Conservation (phyloP, 2,329 filamentous ascomycete species). For the Claviceps capensis region DNA sequence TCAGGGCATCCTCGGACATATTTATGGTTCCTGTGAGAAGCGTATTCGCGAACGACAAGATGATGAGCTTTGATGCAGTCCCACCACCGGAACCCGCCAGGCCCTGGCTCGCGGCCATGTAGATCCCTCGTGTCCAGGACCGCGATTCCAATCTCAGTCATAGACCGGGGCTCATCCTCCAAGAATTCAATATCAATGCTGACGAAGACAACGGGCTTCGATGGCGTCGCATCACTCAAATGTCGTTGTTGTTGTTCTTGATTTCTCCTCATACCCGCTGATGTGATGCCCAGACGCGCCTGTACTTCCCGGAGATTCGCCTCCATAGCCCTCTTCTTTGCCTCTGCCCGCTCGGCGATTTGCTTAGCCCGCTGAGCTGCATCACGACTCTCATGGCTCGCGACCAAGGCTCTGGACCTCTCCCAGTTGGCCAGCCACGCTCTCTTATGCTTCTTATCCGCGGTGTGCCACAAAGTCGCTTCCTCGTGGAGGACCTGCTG, state of each 20-base stretch:
- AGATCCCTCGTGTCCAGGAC: constrained; percentile 58
- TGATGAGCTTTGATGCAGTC: constrained; percentile 55
- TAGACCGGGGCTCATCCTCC: constrained; percentile 48
- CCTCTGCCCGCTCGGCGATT: neutral
- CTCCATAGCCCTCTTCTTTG: constrained; percentile 36
- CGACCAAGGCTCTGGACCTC: constrained; percentile 14
- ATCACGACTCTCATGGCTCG: constrained; percentile 20
- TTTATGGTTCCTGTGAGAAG: constrained; percentile 48
- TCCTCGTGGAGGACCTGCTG: constrained; percentile 12
- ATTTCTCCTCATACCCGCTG: neutral
- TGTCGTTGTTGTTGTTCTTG: neutral
- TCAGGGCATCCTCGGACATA: constrained; percentile 64
- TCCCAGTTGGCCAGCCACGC: constrained; percentile 2
- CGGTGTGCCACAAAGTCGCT: constrained; percentile 17
- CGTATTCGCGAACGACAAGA: constrained; percentile 60
- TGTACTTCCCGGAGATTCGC: constrained; percentile 48
- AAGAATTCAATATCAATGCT: constrained; percentile 73
- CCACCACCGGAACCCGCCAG: constrained; percentile 52
- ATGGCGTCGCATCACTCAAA: neutral
- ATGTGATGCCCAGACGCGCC: constrained; percentile 51
- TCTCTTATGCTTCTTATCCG: neutral
- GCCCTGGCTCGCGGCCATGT: constrained; percentile 41
- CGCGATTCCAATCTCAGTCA: constrained; percentile 81
- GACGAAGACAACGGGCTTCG: constrained; percentile 44
- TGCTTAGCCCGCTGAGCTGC: neutral